Conservation (phyloP, 2,329 filamentous ascomycete genomes). For the Pseudocercospora vitis region DNA sequence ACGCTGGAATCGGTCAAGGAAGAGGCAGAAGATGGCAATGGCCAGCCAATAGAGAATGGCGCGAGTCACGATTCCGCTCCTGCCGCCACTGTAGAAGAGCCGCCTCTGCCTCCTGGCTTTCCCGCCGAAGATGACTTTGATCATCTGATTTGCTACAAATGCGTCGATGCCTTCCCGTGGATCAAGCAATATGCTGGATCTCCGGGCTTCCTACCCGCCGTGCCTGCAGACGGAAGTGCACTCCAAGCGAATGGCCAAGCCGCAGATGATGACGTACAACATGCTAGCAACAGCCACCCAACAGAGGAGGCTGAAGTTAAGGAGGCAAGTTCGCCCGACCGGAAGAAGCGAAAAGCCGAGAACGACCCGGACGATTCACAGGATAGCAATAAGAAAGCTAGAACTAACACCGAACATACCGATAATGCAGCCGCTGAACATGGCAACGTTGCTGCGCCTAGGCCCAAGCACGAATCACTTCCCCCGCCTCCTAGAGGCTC, state of each 20-base stretch:
- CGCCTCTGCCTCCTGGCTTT: constrained; percentile 79
- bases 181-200: constrained; percentile 83
- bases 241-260: not conserved
- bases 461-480: constrained; percentile 47
- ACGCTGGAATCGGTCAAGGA: constrained; percentile 33
- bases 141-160: constrained; percentile 90
- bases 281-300: not conserved
- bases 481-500: constrained; percentile 55
- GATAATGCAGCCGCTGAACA: not conserved
- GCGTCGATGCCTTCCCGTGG: constrained; percentile 84
- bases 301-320: not conserved
- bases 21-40: constrained; percentile 36
- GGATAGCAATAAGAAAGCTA: constrained; percentile 33
- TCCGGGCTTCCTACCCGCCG: constrained; percentile 72
- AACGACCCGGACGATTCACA: constrained; percentile 35
- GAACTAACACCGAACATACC: constrained; percentile 21
- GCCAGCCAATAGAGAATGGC: constrained; percentile 25
- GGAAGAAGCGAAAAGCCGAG: constrained; percentile 50
- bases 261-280: not conserved
- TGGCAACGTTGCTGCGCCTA: not conserved
- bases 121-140: constrained; percentile 88
- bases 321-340: not conserved
- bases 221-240: constrained; percentile 50
- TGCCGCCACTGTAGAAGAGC: constrained; percentile 55
- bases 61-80: constrained; percentile 46